phyloP scores from a whole-genome alignment of 2,329 filamentous ascomycete species.

The Hypoxylon sp. region DNA sequence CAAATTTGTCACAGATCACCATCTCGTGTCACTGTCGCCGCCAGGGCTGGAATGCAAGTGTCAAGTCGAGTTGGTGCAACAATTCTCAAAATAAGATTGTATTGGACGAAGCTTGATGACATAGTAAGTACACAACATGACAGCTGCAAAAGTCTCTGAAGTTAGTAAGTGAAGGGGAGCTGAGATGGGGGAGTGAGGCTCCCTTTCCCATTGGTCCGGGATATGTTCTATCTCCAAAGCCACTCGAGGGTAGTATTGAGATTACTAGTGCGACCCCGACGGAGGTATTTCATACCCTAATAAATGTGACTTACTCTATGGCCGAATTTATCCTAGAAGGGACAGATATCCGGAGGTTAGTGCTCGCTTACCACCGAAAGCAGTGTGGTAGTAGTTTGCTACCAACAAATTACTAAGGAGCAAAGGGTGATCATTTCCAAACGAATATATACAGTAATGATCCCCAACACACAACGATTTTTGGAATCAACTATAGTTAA shows the following conservation, averaged over 20 bases:
- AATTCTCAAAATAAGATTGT: constrained; percentile 2
- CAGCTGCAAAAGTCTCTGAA: constrained; percentile 3
- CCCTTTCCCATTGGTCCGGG: constrained; percentile 32
- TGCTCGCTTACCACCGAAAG: constrained; percentile 23
- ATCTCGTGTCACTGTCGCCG: constrained; percentile 9
- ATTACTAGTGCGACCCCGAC: constrained; percentile 38
- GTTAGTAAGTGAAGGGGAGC: constrained; percentile 37
- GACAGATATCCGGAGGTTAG: constrained; percentile 3
- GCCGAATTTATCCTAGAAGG: constrained; percentile 1
- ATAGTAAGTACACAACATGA: constrained; percentile 38
- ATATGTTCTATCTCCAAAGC: constrained; percentile 40
- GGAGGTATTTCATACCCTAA: constrained; percentile 31
- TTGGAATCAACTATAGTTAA: constrained; percentile 6
- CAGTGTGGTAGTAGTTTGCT: constrained; percentile 7
- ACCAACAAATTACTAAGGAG: constrained; percentile 33
- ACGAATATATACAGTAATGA: constrained; percentile 38
- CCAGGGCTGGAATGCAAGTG: constrained; percentile 14
- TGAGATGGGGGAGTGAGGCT: constrained; percentile 39
- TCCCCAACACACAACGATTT: constrained; percentile 20
- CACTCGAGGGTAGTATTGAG: constrained; percentile 31
- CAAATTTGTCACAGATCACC: constrained; percentile 12
- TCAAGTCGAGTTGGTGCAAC: constrained; percentile 6
- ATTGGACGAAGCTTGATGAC: constrained; percentile 31
- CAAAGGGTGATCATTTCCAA: constrained; percentile 24
- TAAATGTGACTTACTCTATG: constrained; percentile 28